Conservation (phyloP, 2,329 filamentous ascomycete species). For the Stagonosporopsis vannaccii region DNA sequence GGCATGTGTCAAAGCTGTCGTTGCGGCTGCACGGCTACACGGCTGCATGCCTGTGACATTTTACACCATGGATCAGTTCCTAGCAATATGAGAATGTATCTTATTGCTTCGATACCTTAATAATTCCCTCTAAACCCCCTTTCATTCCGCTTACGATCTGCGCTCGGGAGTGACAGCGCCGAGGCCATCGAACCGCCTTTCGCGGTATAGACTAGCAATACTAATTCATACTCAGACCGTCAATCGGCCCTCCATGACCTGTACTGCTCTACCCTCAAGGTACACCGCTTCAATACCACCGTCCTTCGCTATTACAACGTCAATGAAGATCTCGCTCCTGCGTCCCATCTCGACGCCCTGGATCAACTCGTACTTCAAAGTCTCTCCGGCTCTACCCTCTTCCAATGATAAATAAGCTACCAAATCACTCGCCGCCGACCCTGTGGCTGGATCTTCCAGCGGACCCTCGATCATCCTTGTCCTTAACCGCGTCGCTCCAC, state of each 20-base stretch:
- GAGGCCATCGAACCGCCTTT: not conserved
- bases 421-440: conserved; percentile 58
- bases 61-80: conserved; percentile 25
- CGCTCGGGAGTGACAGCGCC: conserved; percentile 4
- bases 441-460: conserved; percentile 60
- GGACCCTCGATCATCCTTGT: conserved; percentile 66
- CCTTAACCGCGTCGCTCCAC: conserved; percentile 53
- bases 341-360: conserved; percentile 63
- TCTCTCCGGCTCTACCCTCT: conserved; percentile 44
- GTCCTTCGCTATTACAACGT: conserved; percentile 51
- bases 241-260: conserved; percentile 48
- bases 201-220: not conserved
- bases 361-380: conserved; percentile 51
- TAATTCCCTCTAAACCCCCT: conserved; percentile 11
- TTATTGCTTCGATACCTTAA: conserved; percentile 10
- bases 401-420: conserved; percentile 55
- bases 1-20: conserved; percentile 25
- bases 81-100: conserved; percentile 20
- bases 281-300: conserved; percentile 51
- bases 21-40: conserved; percentile 20
- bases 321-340: conserved; percentile 57
- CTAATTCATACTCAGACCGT: conserved; percentile 23
- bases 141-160: conserved; percentile 12
- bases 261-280: conserved; percentile 54
- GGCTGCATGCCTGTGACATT: conserved; percentile 29